Evolutionary conservation across 805 yeast genomes (phyloP).

Genomic region (Nakazawaea anatomiae): DNA sequence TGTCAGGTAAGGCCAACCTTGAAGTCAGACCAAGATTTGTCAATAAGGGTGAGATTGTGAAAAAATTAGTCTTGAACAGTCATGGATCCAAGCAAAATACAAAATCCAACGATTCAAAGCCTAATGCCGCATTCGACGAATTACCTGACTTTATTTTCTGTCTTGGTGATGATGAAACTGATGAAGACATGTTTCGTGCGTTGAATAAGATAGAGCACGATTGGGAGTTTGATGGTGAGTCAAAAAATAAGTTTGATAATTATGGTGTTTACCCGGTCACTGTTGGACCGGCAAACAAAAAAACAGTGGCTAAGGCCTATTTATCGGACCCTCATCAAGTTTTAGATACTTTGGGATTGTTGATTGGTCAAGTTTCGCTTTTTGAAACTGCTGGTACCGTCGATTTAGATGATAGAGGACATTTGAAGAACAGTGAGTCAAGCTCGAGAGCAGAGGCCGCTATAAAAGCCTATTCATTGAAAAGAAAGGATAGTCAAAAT

Average conservation of each 20-base stretch:
- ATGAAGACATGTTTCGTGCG: constrained; percentile 93
- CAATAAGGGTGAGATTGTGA: constrained; percentile 95
- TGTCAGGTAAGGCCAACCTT: constrained; percentile 95
- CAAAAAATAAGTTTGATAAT: constrained; percentile 39
- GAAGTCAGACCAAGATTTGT: constrained; percentile 96
- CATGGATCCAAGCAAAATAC: constrained; percentile 47
- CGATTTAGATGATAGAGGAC: constrained; percentile 74
- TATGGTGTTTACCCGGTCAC: constrained; percentile 79
- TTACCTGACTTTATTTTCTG: constrained; percentile 84
- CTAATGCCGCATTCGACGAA: constrained; percentile 24
- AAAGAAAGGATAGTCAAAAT: constrained; percentile 4
- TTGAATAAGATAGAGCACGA: constrained; percentile 54
- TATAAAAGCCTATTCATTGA: constrained; percentile 24
- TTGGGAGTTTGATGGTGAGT: constrained; percentile 39
- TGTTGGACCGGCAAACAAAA: constrained; percentile 87
- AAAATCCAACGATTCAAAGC: too few relatives aligned
- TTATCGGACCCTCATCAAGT: constrained; percentile 80
- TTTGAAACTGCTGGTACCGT: constrained; percentile 77
- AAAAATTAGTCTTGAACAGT: constrained; percentile 59
- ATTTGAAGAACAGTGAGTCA: constrained; percentile 42
- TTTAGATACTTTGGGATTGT: constrained; percentile 72
- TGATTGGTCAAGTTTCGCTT: constrained; percentile 72
- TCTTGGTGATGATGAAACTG: constrained; percentile 94
- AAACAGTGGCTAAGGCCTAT: constrained; percentile 81
- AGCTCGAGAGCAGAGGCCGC: constrained; percentile 34